A percentile compares a stretch with the other conserved stretches of the same genome.
phyloP scores from a whole-genome alignment of 805 yeast species.

The Candida vaughaniae region DNA sequence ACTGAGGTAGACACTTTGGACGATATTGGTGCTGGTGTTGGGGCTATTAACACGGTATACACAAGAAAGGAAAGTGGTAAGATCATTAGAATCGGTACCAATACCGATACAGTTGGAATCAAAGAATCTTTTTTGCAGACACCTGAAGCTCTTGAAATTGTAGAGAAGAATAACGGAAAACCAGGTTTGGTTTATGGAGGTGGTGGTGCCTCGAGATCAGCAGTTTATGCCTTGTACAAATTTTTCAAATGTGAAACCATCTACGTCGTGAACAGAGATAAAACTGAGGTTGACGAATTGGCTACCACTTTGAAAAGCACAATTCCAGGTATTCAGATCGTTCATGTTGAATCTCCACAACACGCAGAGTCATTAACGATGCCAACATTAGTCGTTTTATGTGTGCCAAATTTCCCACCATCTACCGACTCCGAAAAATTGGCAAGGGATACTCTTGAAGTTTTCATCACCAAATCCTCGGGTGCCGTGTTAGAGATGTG shows the following conservation, averaged over 20 bases:
- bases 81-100: constrained; percentile 24
- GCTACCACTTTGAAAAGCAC: constrained; percentile 17
- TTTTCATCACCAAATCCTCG: constrained; percentile 20
- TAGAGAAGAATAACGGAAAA: constrained; percentile 9
- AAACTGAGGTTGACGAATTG: constrained; percentile 23
- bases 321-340: constrained; percentile 25
- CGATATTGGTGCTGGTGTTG: constrained; percentile 28
- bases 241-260: constrained; percentile 24
- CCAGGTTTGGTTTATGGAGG: constrained; percentile 35
- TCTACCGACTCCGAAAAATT: constrained; percentile 19
- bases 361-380: constrained; percentile 18
- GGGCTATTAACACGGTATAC: constrained; percentile 34
- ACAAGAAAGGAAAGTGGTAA: constrained; percentile 15
- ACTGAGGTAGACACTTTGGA: constrained; percentile 26
- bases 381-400: constrained; percentile 25
- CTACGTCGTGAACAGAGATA: constrained; percentile 29
- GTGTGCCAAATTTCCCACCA: constrained; percentile 31
- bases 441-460: constrained; percentile 25
- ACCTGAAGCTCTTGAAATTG: constrained; percentile 4
- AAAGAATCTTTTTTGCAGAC: constrained; percentile 23
- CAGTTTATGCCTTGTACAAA: constrained; percentile 27
- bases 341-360: constrained; percentile 22
- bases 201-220: constrained; percentile 35
- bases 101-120: constrained; percentile 34
- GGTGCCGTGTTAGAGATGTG: constrained; percentile 36